Conservation (phyloP, 1,284 basidiomycete genomes). For the Ustilago bromivora region DNA sequence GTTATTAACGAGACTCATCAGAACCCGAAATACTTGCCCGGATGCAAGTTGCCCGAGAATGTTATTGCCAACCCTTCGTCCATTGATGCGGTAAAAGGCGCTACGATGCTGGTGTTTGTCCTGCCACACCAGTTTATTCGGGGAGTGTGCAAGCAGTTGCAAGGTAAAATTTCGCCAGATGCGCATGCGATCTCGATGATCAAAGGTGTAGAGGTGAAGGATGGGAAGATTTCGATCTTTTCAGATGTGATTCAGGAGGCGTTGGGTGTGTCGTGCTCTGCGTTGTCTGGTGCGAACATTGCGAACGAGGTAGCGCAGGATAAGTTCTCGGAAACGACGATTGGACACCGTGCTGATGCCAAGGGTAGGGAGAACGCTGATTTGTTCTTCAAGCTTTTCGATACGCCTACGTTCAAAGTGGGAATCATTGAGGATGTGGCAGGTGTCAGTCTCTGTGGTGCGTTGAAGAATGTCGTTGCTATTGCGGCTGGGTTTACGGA, state of each 20-base stretch:
- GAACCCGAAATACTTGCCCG: slow-evolving; percentile 74
- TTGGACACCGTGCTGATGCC: slow-evolving; percentile 72
- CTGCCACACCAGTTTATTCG: slow-evolving; percentile 73
- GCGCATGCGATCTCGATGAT: slow-evolving; percentile 69
- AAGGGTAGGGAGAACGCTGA: slow-evolving; percentile 53
- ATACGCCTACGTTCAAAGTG: slow-evolving; percentile 73
- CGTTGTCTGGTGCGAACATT: slow-evolving; percentile 75
- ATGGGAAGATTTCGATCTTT: slow-evolving; percentile 74
- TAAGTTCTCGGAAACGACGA: slow-evolving; percentile 74
- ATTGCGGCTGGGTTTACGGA: slow-evolving; percentile 75
- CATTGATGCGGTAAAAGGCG: slow-evolving; percentile 73
- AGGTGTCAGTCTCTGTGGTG: slow-evolving; percentile 75
- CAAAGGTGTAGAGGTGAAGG: slow-evolving; percentile 70
- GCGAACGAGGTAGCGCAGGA: slow-evolving; percentile 74
- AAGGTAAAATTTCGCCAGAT: slow-evolving; percentile 60
- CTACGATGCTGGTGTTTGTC: slow-evolving; percentile 74
- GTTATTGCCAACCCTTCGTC: slow-evolving; percentile 73
- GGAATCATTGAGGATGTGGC: slow-evolving; percentile 74
- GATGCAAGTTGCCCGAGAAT: slow-evolving; percentile 73
- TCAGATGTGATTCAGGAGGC: slow-evolving; percentile 74
- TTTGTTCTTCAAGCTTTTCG: slow-evolving; percentile 71
- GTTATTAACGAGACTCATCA: slow-evolving; percentile 74
- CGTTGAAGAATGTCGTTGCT: slow-evolving; percentile 75
- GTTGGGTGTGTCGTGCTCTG: slow-evolving; percentile 73
- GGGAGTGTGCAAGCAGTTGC: slow-evolving; percentile 61